Conservation (phyloP, 2,329 filamentous ascomycete species). For the Fusarium begoniae region DNA sequence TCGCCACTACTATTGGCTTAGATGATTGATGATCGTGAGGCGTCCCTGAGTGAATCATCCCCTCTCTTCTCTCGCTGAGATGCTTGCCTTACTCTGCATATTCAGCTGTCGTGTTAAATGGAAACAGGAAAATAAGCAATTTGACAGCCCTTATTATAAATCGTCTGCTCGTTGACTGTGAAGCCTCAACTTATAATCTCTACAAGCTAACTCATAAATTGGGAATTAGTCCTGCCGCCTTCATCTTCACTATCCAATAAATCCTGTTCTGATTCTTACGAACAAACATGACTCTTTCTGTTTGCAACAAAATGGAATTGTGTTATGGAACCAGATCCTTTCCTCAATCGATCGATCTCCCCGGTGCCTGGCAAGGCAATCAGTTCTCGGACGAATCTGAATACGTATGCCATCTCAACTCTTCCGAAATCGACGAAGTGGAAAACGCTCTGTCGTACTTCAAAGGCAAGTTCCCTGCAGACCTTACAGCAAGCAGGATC, state of each 20-base stretch:
- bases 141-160: rapidly evolving
- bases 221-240: too few species aligned
- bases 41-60: rapidly evolving
- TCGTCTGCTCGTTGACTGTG: too few species aligned
- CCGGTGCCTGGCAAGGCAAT: background rate
- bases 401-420: background rate
- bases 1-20: too few species aligned
- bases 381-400: background rate
- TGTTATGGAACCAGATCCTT: background rate
- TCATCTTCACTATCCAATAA: rapidly evolving
- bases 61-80: too few species aligned
- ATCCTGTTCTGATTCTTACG: too few species aligned
- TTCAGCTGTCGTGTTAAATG: too few species aligned
- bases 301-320: background rate
- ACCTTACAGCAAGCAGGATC: rapidly evolving
- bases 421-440: background rate
- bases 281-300: too few species aligned
- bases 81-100: too few species aligned
- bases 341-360: background rate
- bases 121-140: too few species aligned
- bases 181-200: rapidly evolving
- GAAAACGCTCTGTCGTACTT: background rate
- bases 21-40: too few species aligned
- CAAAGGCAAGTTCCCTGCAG: rapidly evolving
- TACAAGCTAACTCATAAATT: too few species aligned